These are phyloP conservation scores for Fagopyrum homotropicum DNA, from an alignment of 148 eudicot genomes.

Conservation along the genomic window DNA sequence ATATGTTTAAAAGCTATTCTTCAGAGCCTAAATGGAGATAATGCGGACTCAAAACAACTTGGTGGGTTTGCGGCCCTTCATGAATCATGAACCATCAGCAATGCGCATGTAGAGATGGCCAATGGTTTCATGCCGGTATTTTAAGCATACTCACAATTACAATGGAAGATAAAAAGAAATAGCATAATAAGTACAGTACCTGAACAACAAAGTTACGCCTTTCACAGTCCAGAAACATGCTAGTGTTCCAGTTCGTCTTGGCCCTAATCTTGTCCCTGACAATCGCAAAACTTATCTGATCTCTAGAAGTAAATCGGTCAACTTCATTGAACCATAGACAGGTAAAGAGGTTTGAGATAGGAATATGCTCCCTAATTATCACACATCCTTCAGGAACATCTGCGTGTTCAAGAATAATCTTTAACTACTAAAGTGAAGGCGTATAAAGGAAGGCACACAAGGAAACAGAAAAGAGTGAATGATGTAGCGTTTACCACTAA, in stretches of 20 bases:
- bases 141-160: not conserved
- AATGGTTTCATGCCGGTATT: too few relatives aligned
- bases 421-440: not conserved
- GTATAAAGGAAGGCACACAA: not conserved
- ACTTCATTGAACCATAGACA: slow-evolving; percentile 99
- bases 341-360: slow-evolving; percentile 82
- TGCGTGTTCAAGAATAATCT: slow-evolving; percentile 20
- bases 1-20: too few relatives aligned
- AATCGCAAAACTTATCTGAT: slow-evolving; percentile 89
- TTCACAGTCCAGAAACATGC: slow-evolving; percentile 96
- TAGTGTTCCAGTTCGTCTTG: slow-evolving; percentile 71
- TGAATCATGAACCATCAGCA: too few relatives aligned
- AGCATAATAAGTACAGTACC: slow-evolving; percentile 27
- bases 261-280: slow-evolving; percentile 82
- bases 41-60: too few relatives aligned
- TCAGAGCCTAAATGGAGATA: too few relatives aligned
- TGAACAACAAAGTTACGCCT: slow-evolving; percentile 95
- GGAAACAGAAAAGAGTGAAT: not conserved
- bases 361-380: slow-evolving; percentile 84
- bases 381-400: slow-evolving; percentile 99
- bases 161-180: not conserved
- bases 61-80: too few relatives aligned
- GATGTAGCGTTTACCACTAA: slow-evolving; percentile 53
- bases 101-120: not conserved
- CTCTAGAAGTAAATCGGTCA: slow-evolving; percentile 94